Base-by-base conservation (phyloP, 192 early-diverging fungal species). In the Powellomyces hirtus region DNA sequence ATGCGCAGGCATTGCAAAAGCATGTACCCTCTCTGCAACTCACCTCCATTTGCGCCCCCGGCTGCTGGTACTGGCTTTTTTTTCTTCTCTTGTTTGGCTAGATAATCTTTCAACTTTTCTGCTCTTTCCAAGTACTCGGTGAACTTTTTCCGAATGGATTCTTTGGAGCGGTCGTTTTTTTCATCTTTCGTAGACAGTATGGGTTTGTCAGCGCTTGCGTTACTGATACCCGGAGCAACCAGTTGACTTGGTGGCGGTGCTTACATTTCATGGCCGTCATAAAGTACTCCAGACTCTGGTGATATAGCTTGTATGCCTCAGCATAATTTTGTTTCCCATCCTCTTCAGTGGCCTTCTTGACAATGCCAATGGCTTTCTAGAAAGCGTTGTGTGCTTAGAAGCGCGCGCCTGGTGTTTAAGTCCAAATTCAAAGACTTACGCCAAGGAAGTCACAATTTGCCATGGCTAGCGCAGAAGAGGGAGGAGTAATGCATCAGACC, bases 261-360 rank as follows among this genome's bases (percentile, higher is more conserved):
- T 72, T 78, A 93, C 92, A 98, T 87, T 98, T 97, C 66, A 98
- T 87, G 7, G 94, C 96, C 7, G 87, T 88, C 82, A 94, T 79
- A 68, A 97, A 98, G 75, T 92, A 96, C 63, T 98, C 94, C n/a
- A 98, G 82, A 1, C 90, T 84, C 72, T 91, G 90, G 59, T 84
- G 82, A 77, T 98, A 98, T 61, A 86, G 85, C 64, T 86, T 90
- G 77, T 95, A 93, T 10, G 96, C 95, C 53, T 92, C 90, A 52
- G 92, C 90, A 68, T 91, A 96, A 80, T 96, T 92, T 18, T 84
- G 90, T 37, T 89, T 90, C 36, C 76, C 86, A 80, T 97, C 96
- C 67, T 95, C 94, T 49, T 96, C 92, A 0, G 92, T 96, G 14
- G 95, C 96, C 68, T 88, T 86, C 71, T 92, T 95, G 34, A 93